These are phyloP conservation scores for Debaryomycetaceae sp. DNA, from an alignment of 1,139 yeast genomes.

Conservation along the genomic window DNA sequence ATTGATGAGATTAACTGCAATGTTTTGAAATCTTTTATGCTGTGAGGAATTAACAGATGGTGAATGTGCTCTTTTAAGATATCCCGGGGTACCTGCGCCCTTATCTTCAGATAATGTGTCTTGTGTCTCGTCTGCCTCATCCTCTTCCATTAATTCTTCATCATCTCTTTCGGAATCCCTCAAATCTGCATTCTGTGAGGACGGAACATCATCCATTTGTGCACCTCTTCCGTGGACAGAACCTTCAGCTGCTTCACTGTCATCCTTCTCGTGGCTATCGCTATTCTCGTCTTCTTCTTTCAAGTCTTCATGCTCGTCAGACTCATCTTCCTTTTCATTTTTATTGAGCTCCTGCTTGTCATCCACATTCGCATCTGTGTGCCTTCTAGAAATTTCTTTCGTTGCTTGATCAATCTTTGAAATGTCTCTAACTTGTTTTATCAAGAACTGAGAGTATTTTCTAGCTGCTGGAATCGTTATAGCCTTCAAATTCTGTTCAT, in stretches of 20 bases:
- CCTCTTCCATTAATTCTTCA: conserved; percentile 6
- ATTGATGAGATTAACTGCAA: conserved; percentile 57
- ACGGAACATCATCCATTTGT: conserved; percentile 7
- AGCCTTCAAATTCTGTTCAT: conserved; percentile 18
- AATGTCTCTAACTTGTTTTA: conserved; percentile 28
- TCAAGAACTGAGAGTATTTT: conserved; percentile 22
- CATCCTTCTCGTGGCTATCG: conserved; percentile 5
- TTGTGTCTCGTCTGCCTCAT: conserved; percentile 7
- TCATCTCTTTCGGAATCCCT: conserved; percentile 8
- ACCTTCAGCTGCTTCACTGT: conserved; percentile 5
- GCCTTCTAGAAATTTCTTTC: neutral
- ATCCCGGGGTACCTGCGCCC: neutral
- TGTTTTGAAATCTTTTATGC: conserved; percentile 50
- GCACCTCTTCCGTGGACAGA: conserved; percentile 5
- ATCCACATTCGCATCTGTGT: neutral
- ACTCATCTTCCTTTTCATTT: conserved; percentile 2
- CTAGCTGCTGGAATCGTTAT: conserved; percentile 24
- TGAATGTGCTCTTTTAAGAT: conserved; percentile 22
- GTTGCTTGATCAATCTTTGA: neutral
- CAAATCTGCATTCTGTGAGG: conserved; percentile 5
- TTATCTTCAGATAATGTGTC: conserved; percentile 4
- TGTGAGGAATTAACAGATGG: conserved; percentile 24
- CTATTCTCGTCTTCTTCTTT: conserved; percentile 4
- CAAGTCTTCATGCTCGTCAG: neutral
- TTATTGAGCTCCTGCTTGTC: neutral